These are phyloP conservation scores for Thuidium tamariscinum DNA, from an alignment of 225 moss, liverwort and hornwort genomes.

Conservation along the genomic window DNA sequence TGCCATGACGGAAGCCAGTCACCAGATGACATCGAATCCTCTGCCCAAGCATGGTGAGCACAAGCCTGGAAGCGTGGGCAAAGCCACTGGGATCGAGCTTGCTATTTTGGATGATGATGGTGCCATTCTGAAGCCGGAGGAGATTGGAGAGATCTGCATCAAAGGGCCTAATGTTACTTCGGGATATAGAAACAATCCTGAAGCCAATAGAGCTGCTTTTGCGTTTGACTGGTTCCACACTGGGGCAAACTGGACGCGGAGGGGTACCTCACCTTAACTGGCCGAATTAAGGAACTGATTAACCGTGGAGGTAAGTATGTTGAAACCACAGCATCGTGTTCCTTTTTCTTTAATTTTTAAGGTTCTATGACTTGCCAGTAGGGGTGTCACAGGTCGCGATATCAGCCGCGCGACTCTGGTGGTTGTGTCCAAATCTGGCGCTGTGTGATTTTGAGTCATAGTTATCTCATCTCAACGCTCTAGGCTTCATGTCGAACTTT, in stretches of 20 bases:
- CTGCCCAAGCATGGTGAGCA: conserved; percentile 70
- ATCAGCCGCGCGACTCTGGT: too few species aligned
- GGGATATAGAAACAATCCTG: conserved; percentile 81
- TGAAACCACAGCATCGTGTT: neutral
- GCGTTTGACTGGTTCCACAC: conserved; percentile 96
- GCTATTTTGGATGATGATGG: conserved; percentile 51
- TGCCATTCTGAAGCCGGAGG: conserved; percentile 38
- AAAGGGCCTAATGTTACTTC: conserved; percentile 81
- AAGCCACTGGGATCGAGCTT: conserved; percentile 78
- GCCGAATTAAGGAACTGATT: conserved; percentile 95
- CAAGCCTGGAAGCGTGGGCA: conserved; percentile 89
- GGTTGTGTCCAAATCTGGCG: neutral
- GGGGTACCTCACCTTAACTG: conserved; percentile 83
- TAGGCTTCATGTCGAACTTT: neutral
- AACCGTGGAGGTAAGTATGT: conserved; percentile 75
- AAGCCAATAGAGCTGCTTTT: conserved; percentile 72
- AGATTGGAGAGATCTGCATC: conserved; percentile 84
- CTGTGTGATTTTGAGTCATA: neutral
- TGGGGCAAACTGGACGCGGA: conserved; percentile 84
- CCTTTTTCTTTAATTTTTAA: neutral
- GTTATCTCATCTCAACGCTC: neutral
- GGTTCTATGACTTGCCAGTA: neutral
- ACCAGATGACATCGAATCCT: conserved; percentile 96
- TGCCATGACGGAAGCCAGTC: conserved; percentile 98
- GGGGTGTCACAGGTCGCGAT: neutral